Percentiles rank a stretch among this genome's conserved stretches.
phyloP scores from a whole-genome alignment of 148 eudicot genomes.

The Vaccinium darrowii region DNA sequence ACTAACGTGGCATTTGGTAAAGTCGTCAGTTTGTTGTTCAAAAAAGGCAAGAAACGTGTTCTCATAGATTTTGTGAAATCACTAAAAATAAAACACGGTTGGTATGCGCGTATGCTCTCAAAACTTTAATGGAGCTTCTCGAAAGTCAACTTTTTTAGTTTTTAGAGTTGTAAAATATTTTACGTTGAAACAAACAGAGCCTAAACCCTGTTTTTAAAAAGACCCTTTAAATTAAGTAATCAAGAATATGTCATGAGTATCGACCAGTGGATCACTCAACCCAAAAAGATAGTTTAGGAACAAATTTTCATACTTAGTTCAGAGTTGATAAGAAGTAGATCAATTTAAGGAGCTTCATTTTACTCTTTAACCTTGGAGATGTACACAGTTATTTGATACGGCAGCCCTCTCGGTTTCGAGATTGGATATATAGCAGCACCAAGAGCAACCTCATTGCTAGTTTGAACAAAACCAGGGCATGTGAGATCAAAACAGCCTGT shows the following conservation, averaged over 20 bases:
- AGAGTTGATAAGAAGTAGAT: background rate
- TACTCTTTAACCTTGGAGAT: conserved; percentile 38
- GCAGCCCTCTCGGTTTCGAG: conserved; percentile 33
- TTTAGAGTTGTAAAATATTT: too few relatives aligned
- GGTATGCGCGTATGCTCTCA: background rate
- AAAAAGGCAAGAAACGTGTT: background rate
- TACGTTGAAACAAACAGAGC: too few relatives aligned
- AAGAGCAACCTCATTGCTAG: conserved; percentile 51
- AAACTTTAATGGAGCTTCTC: background rate
- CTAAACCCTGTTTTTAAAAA: background rate
- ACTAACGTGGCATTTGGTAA: too few relatives aligned
- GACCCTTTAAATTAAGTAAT: background rate
- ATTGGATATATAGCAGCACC: conserved; percentile 55
- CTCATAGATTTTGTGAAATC: background rate
- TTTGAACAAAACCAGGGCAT: conserved; percentile 75
- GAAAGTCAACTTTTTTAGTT: too few relatives aligned
- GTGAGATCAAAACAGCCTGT: conserved; percentile 70
- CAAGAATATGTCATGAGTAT: background rate
- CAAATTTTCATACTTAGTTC: background rate
- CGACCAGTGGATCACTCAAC: background rate
- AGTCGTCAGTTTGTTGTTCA: background rate
- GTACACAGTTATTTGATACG: conserved; percentile 32
- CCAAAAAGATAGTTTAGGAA: background rate
- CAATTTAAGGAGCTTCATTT: background rate
- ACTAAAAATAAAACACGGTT: background rate